Base-by-base conservation (phyloP, 2,329 filamentous ascomycete species). In the Biscogniauxia sp. region DNA sequence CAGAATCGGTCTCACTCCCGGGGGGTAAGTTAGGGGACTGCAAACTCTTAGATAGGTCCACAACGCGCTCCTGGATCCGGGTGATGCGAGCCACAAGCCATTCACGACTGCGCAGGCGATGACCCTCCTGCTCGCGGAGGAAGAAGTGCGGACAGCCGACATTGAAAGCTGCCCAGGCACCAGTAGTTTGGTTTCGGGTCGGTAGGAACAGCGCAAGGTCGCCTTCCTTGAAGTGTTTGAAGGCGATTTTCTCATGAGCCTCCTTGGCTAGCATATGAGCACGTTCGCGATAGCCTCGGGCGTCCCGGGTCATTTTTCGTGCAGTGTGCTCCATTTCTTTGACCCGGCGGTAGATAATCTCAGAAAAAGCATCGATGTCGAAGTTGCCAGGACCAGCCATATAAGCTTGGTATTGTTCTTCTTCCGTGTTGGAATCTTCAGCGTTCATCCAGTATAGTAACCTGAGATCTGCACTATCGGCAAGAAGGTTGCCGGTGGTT, bases 91-190 rank as follows among this genome's bases (percentile, higher is more conserved):
- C 95, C 7, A 99, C 88, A n/a, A 99, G 86, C 93, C 95, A 99
- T 73, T 99, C 95, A 41, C 94, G 86, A 54, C 88, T 88, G 28
- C 89, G 87, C 5, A 99, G 80, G 62, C 92, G 89, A 76, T 99
- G 96, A 1, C 84, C 84, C 69, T 98, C 94, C 73, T 96, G 91
- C 75, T 99, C 95, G 41, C 93, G 90, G 2, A 99, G 82, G 78
- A 99, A 99, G 78, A 95, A 98, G 74, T 99, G 95, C 8, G 95
- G 95, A 62, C 94, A 96, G 1, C 93, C 94, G 32, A 99, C 91
- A 70, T 99, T 99, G 83, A 99, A 99, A 0, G 95, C 95, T 5
- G 95, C 95, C 95, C 95, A 99, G 0, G 95, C 94, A 17, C 94
- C 90, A 4, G 93, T 95, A 45, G 91, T 91, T 76, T 98, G 93